Percentiles rank a stretch among this genome's conserved stretches.
phyloP scores from a whole-genome alignment of 2,329 filamentous ascomycete species.

The Coniella lustricola region DNA sequence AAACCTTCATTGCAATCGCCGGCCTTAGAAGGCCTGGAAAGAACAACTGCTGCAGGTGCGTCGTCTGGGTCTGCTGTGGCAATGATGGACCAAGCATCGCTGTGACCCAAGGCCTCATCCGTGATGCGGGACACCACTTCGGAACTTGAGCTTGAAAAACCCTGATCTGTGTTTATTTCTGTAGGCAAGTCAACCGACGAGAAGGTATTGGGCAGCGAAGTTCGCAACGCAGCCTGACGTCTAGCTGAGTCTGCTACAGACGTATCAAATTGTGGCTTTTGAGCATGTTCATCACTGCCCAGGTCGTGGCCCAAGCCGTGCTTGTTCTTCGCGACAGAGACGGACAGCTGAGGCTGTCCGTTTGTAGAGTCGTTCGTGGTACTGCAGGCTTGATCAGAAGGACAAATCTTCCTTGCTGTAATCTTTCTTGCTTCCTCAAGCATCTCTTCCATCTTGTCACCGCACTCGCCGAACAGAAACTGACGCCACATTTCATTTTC shows the following conservation, averaged over 20 bases:
- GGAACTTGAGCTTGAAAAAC: neutral
- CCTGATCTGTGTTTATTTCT: conserved; percentile 1
- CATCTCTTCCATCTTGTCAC: conserved; percentile 11
- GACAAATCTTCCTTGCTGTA: conserved; percentile 14
- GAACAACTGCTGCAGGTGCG: neutral
- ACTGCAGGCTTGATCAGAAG: conserved; percentile 11
- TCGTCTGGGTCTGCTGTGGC: neutral
- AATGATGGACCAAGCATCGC: neutral
- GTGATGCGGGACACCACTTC: neutral
- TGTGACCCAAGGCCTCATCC: neutral
- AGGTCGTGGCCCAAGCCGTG: neutral
- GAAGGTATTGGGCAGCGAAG: neutral
- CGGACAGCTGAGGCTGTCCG: conserved; percentile 4
- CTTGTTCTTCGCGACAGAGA: conserved; percentile 10
- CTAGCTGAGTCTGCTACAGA: conserved; percentile 10
- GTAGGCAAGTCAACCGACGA: neutral
- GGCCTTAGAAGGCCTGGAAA: neutral
- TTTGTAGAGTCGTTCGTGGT: neutral
- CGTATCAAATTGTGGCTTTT: neutral
- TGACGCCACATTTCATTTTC: conserved; percentile 21
- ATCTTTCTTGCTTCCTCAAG: conserved; percentile 20
- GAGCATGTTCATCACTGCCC: neutral
- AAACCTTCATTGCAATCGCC: conserved; percentile 11
- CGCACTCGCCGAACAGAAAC: conserved; percentile 21
- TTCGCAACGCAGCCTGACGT: conserved; percentile 7